These are phyloP conservation scores for Solanum paucissectum DNA, from an alignment of 257 asterid genomes.

Conservation along the genomic window DNA sequence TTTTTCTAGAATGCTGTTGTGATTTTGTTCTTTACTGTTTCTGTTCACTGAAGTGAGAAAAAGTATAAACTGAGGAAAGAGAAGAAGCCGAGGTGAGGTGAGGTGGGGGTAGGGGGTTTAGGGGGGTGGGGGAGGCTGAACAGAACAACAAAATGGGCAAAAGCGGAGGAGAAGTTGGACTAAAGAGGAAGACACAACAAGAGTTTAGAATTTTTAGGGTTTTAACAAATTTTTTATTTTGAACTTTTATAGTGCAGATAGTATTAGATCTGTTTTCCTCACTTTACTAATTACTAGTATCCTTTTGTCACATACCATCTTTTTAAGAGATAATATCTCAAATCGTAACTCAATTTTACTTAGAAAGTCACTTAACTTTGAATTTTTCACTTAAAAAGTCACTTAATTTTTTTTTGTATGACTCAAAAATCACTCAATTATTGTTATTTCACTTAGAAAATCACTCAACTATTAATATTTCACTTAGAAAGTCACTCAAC, in stretches of 20 bases:
- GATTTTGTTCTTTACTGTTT: not conserved
- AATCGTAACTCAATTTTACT: too few species aligned
- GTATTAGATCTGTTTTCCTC: not conserved
- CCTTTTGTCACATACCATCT: not conserved
- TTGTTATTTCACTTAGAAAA: too few species aligned
- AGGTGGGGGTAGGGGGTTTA: not conserved
- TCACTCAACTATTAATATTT: too few species aligned
- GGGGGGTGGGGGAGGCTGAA: not conserved
- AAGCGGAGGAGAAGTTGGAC: not conserved
- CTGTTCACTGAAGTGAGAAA: not conserved
- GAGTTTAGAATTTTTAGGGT: constrained; percentile 1
- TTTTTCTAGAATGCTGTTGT: not conserved
- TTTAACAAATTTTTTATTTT: not conserved
- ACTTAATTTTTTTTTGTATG: too few species aligned
- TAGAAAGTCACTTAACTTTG: too few species aligned
- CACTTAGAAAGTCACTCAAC: too few species aligned
- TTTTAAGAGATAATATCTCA: not conserved
- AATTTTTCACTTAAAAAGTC: too few species aligned
- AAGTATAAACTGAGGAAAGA: not conserved
- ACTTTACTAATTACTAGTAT: not conserved
- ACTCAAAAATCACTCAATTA: too few species aligned
- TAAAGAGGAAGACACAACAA: not conserved
- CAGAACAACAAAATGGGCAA: not conserved
- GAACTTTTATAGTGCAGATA: not conserved
- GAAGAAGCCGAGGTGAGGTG: not conserved